Evolutionary conservation across 495 filamentous ascomycete genomes (phyloP), one percentile per base, ranked within the genome.

Genomic region (Tuber melanosporum): DNA sequence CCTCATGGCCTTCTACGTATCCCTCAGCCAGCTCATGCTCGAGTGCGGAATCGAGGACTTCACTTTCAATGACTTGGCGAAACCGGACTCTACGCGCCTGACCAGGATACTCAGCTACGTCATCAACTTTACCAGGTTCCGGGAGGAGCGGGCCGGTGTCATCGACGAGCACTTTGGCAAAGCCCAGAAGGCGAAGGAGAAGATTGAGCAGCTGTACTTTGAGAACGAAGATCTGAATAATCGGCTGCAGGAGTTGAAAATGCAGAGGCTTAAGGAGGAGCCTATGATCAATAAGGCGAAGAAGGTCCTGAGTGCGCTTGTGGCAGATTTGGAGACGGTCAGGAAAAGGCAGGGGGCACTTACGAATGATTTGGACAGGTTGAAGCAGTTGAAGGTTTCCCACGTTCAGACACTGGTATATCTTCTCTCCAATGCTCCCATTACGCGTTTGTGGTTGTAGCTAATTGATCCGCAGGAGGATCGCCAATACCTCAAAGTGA

Each of bases 61-160:
- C 82, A 94, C 90, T 22, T 97, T 98, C 85, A 89, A 89, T 44
- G 95, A 99, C 82, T 84, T 99, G 9, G 92, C 93, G 78, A 93
- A 91, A 85, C 95, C 95, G 41, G 96, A 93, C 19, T 92, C 93
- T 82, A 91, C 91, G 73, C 91, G 95, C 73, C 88, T 99, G 8
- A 91, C 93, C 76, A 94, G 93, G 85, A 94, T 98, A 76, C 94
- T 98, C 82, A 95, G 92, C 43, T 98, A 97, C 83, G 87, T 98
- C 73, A 98, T 99, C 85, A 99, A 99, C 85, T 99, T 99, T 85
- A 94, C 97, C 72, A 89, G 95, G 71, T 99, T 98, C 85, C 92
- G 96, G 77, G 94, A 97, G 85, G 92, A 90, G 74, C 94, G 97
- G 85, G 93, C 92, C 10, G 85, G 86, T 20, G 89, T 93, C 3